Percentiles rank a stretch among this genome's conserved stretches.
Evolutionary conservation across 2,329 filamentous ascomycete species (phyloP).

Genomic region (Coniochaeta sp.): DNA sequence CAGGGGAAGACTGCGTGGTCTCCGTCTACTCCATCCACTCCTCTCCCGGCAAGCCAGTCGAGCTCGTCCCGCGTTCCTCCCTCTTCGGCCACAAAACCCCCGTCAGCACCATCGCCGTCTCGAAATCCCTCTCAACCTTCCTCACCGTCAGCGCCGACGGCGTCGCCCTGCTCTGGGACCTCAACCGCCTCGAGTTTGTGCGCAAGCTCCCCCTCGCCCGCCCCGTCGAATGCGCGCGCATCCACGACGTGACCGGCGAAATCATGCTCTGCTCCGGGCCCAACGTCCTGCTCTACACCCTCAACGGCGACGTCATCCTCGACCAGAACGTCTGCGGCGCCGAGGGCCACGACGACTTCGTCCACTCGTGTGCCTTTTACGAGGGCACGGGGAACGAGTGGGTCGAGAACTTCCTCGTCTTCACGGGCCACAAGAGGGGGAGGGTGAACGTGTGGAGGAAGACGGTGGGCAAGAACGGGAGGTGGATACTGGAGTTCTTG

Average conservation of each 20-base stretch:
- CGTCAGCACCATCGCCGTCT: conserved; percentile 75
- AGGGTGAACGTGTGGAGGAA: conserved; percentile 73
- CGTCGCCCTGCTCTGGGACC: conserved; percentile 83
- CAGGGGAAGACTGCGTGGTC: conserved; percentile 86
- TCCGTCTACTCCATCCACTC: conserved; percentile 72
- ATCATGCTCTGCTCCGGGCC: conserved; percentile 77
- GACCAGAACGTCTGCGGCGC: conserved; percentile 72
- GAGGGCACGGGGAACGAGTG: conserved; percentile 87
- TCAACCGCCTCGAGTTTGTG: conserved; percentile 84
- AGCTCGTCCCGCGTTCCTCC: conserved; percentile 70
- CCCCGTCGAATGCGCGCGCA: conserved; percentile 64
- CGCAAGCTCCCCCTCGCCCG: conserved; percentile 59
- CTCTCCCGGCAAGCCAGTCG: conserved; percentile 59
- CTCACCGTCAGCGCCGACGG: conserved; percentile 79
- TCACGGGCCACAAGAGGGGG: conserved; percentile 81
- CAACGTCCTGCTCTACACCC: conserved; percentile 70
- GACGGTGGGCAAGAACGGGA: conserved; percentile 45
- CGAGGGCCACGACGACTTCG: conserved; percentile 59
- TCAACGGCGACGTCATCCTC: conserved; percentile 79
- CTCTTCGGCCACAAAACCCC: conserved; percentile 87
- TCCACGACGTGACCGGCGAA: conserved; percentile 88
- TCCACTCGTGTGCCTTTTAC: conserved; percentile 84
- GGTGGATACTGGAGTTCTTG: conserved; percentile 71
- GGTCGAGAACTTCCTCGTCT: conserved; percentile 77
- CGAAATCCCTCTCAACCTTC: conserved; percentile 81